Evolutionary conservation across 306 rosid genomes (phyloP).

Genomic region (Cicer cuneatum): DNA sequence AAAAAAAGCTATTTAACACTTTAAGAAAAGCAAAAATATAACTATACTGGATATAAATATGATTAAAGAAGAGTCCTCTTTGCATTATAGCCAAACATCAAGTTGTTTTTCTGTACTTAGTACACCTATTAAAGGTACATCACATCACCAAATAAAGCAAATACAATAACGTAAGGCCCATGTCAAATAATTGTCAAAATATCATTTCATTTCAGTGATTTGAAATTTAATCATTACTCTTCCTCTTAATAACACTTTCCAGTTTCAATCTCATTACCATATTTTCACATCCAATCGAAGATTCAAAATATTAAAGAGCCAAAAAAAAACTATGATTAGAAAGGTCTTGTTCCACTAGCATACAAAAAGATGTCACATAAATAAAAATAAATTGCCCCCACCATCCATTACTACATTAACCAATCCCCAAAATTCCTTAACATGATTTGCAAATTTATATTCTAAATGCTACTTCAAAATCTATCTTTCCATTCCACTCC

Average conservation of each 20-base stretch:
- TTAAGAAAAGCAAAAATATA: conserved; percentile 48
- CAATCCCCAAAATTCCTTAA: conserved; percentile 49
- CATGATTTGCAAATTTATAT: conserved; percentile 25
- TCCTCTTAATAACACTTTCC: conserved; percentile 30
- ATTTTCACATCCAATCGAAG: conserved; percentile 39
- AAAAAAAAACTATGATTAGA: conserved; percentile 56
- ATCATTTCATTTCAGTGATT: conserved; percentile 44
- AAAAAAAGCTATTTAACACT: conserved; percentile 10
- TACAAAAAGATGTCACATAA: conserved; percentile 48
- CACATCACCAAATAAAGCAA: conserved; percentile 46
- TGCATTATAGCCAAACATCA: conserved; percentile 68
- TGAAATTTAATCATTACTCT: conserved; percentile 50
- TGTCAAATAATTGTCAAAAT: conserved; percentile 47
- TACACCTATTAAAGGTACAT: conserved; percentile 40
- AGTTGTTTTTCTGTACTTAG: conserved; percentile 59
- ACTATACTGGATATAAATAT: no score
- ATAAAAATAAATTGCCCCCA: conserved; percentile 41
- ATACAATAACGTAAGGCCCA: conserved; percentile 55
- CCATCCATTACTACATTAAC: conserved; percentile 36
- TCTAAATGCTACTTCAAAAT: conserved; percentile 34
- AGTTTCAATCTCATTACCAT: conserved; percentile 43
- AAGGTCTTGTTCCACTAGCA: conserved; percentile 51
- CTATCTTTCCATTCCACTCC: background rate
- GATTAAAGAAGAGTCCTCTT: conserved; percentile 12
- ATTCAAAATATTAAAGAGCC: conserved; percentile 40